Evolutionary conservation across 2,329 filamentous ascomycete genomes (phyloP), one percentile per base, ranked within the genome.

Genomic region (Westerdykella aurantiaca): DNA sequence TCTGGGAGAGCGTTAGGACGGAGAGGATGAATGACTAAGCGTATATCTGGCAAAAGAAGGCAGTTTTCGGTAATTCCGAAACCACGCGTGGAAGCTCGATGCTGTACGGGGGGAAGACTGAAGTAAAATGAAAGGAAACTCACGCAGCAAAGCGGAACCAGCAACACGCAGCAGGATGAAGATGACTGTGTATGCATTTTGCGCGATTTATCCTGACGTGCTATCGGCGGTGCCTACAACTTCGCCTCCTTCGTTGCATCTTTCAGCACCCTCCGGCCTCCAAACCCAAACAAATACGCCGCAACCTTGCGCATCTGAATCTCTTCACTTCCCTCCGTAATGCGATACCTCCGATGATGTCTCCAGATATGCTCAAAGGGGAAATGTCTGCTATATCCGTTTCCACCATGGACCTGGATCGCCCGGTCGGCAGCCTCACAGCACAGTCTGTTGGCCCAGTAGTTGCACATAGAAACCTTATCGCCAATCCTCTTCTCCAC

Each of bases 301-400:
- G 78, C 79, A 9, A 83, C 72, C 63, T 81, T 82, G n/a, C 79
- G 69, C 74, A 82, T 82, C 63, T 83, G 79, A 41, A 83, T 80
- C 67, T 83, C 79, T 58, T 83, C 80, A 43, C 77, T 79, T 0
- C 79, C 80, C 57, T 83, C 80, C 0, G 80, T 83, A 49, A 83
- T 83, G 31, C 80, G 65, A 54, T 83, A 83, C 18, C 78, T 68
- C 34, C 80, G 66, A 60, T 82, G 81, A 64, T 83, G 79, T 40
- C 80, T 70, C 75, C 80, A 82, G 39, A 83, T 82, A 51, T 83
- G 79, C 63, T 83, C 79, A 53, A 83, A 83, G 1, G 78, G 78
- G 48, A 73, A 72, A 47, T 80, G 76, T 31, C 78, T 66, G 34
- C 72, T 76, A 56, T 82, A 82, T 1, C 79, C 78, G 54, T 77